Evolutionary conservation across 805 yeast genomes (phyloP), one percentile per base, ranked within the genome.

Genomic region (Wickerhamomyces ciferrii): DNA sequence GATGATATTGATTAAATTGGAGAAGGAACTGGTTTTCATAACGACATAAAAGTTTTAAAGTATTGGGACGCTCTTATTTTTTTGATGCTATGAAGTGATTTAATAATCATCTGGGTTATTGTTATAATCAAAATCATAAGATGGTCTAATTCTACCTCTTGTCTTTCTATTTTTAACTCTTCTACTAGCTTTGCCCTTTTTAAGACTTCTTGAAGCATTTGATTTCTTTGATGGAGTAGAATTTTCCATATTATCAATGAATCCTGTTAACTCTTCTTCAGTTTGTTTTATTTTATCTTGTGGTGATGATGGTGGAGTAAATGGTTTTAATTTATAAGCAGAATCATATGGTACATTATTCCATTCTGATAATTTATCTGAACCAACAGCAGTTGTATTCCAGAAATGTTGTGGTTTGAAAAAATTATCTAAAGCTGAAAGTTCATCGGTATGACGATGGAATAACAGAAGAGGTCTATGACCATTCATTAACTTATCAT

Each of bases 91-190:
- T n/a, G n/a, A n/a, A n/a, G n/a, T 32, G 6, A 14, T 36, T 15
- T 36, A 36, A 36, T 36, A 36, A 36, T 36, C 39, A 36, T 36
- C 39, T 5, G 24, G 24, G 6, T 34, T 18, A 17, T 36, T 36
- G 39, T 20, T 19, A 24, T 19, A 36, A 20, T 36, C 39, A 17
- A 37, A 37, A 21, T 37, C 25, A 13, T 37, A 37, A 17, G 39
- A 37, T n/a, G 39, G 39, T 37, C 40, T 17, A 42, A 15, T 13
- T 45, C 41, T 31, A 46, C 52, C 32, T 61, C 48, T 50, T 53
- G 57, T 54, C 63, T 62, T 52, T 67, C 60, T 53, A 67, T 65
- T 54, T 69, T 65, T 27, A n/a, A 6, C 11, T n/a, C 13, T n/a
- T 19, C 11, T 13, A 19, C 11, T 32, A 18, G 5, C 36, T 4